Conservation (phyloP, 2,329 filamentous ascomycete species). For the Penicillium decumbens region DNA sequence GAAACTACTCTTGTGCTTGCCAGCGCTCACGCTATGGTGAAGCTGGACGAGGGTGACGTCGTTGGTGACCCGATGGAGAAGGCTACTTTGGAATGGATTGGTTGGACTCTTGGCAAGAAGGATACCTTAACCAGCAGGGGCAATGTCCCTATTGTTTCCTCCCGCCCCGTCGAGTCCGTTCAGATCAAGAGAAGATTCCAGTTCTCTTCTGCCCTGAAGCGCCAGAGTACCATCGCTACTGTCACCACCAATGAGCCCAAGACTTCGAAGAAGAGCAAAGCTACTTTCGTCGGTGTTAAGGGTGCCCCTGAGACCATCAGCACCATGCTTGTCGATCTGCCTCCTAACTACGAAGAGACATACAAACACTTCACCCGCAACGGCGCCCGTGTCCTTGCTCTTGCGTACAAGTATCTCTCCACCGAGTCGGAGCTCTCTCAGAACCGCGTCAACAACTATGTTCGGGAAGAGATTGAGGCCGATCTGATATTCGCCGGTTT, state of each 20-base stretch:
- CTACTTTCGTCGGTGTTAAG: slow-evolving; percentile 93
- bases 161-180: slow-evolving; percentile 61
- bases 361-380: slow-evolving; percentile 98
- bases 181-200: slow-evolving; percentile 97
- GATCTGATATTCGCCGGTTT: slow-evolving; percentile 88
- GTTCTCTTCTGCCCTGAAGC: slow-evolving; percentile 93
- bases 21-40: slow-evolving; percentile 91
- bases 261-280: slow-evolving; percentile 69
- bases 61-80: slow-evolving; percentile 99
- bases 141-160: slow-evolving; percentile 38
- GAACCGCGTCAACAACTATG: slow-evolving; percentile 83
- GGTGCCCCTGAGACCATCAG: slow-evolving; percentile 95
- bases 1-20: slow-evolving; percentile 91
- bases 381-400: slow-evolving; percentile 85
- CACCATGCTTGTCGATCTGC: slow-evolving; percentile 80
- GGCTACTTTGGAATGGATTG: slow-evolving; percentile 80
- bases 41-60: slow-evolving; percentile 92
- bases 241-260: slow-evolving; percentile 67
- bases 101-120: slow-evolving; percentile 88
- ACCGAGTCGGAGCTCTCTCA: slow-evolving; percentile 75
- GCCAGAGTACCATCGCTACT: slow-evolving; percentile 89
- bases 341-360: slow-evolving; percentile 90
- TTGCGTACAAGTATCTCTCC: slow-evolving; percentile 90
- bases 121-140: slow-evolving; percentile 71
- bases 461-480: slow-evolving; percentile 85